Conservation (phyloP, 441 rosid species). For the Erodium moschatum region DNA sequence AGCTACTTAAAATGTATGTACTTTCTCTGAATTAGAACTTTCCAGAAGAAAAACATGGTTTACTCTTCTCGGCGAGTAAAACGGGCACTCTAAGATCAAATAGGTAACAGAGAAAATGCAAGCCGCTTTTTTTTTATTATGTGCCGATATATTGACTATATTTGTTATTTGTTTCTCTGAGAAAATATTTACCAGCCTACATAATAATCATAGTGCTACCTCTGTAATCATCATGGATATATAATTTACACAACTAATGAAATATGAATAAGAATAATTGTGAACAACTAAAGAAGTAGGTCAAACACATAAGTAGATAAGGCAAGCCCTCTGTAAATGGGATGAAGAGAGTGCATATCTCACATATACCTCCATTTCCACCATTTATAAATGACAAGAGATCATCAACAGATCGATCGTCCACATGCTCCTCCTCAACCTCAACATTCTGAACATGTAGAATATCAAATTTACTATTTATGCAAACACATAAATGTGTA, state of each 20-base stretch:
- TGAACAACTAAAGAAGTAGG: background rate
- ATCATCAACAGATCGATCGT: conserved; percentile 41
- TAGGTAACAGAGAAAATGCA: background rate
- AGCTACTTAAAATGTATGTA: background rate
- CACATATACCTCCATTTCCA: conserved; percentile 29
- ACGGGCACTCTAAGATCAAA: background rate
- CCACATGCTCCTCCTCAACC: conserved; percentile 36
- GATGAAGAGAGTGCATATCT: conserved; percentile 3
- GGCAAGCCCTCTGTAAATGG: background rate
- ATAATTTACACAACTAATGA: background rate
- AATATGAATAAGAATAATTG: background rate
- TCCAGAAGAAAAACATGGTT: background rate
- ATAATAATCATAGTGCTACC: background rate
- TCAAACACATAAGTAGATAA: background rate
- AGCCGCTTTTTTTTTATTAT: background rate
- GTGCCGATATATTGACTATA: background rate
- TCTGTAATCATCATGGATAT: background rate
- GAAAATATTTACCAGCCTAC: background rate
- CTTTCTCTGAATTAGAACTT: background rate
- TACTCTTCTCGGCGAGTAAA: background rate
- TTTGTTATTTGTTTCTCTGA: background rate
- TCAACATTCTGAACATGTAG: conserved; percentile 29
- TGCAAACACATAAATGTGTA: background rate
- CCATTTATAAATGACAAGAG: conserved; percentile 40
- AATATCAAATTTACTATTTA: conserved; percentile 4